Conservation (phyloP, 2,329 filamentous ascomycete species). For the Beauveria asiatica region DNA sequence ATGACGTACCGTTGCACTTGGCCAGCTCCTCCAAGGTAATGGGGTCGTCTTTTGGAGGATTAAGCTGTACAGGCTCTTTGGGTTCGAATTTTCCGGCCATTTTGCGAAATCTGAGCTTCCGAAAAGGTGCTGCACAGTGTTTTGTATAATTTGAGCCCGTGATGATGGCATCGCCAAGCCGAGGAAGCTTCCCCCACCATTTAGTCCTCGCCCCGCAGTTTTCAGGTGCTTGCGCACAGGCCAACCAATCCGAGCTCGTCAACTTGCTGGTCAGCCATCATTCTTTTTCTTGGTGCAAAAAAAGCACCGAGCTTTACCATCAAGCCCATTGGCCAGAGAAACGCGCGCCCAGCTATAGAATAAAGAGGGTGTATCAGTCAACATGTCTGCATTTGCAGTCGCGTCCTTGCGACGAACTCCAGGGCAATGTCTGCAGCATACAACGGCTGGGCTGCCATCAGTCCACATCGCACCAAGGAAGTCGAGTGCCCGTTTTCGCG, state of each 20-base stretch:
- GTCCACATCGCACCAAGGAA: constrained; percentile 23
- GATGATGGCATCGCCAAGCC: not conserved
- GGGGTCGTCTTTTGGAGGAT: constrained; percentile 77
- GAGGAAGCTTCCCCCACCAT: constrained; percentile 9
- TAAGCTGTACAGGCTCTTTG: constrained; percentile 65
- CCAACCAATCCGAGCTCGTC: not conserved
- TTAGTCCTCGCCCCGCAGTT: constrained; percentile 9
- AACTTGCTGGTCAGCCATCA: not conserved
- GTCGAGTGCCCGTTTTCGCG: constrained; percentile 21
- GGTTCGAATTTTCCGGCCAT: constrained; percentile 68
- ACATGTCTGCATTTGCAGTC: constrained; percentile 27
- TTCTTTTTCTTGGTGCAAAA: constrained; percentile 1
- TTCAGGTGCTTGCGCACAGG: not conserved
- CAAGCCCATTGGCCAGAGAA: not conserved
- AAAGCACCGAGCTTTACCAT: not conserved
- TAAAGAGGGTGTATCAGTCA: not conserved
- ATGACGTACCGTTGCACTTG: constrained; percentile 67
- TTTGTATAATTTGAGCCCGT: constrained; percentile 2
- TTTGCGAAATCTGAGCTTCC: constrained; percentile 12
- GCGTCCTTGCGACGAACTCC: constrained; percentile 27
- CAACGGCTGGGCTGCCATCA: constrained; percentile 23
- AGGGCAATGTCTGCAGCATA: constrained; percentile 21
- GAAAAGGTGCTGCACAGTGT: not conserved
- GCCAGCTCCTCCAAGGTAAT: constrained; percentile 75
- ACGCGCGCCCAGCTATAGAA: not conserved